These are phyloP conservation scores for Kandelia obovata DNA, from an alignment of 345 rosid species.

Conservation along the genomic window DNA sequence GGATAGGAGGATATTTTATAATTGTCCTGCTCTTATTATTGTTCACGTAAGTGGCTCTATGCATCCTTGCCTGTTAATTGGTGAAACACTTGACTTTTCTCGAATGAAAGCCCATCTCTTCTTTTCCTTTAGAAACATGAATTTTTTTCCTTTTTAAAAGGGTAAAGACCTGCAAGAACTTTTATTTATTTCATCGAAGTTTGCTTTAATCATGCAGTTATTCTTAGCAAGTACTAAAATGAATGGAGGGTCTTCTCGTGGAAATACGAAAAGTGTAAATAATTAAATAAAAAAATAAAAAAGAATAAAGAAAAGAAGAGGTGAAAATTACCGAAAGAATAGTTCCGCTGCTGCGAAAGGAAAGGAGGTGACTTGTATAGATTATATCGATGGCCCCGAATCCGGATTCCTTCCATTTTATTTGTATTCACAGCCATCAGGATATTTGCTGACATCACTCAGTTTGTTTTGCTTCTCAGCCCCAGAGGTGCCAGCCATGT, in stretches of 20 bases:
- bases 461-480: conserved; percentile 8
- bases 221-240: neutral
- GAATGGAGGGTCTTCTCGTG: neutral
- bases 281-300: neutral
- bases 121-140: neutral
- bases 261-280: neutral
- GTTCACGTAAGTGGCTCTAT: neutral
- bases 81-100: neutral
- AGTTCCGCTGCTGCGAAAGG: neutral
- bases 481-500: conserved; percentile 13
- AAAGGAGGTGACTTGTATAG: conserved; percentile 4
- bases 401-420: conserved; percentile 18
- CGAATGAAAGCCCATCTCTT: neutral
- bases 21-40: neutral
- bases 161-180: too few species aligned
- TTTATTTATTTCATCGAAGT: neutral
- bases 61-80: neutral
- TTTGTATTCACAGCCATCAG: conserved; percentile 12
- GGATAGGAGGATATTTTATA: neutral
- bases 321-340: neutral
- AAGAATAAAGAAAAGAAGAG: neutral
- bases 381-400: conserved; percentile 8
- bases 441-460: conserved; percentile 18
- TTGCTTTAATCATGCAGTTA: neutral
- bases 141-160: neutral